phyloP scores from a whole-genome alignment of 129 eudicot species.

The Sambucus nigra region DNA sequence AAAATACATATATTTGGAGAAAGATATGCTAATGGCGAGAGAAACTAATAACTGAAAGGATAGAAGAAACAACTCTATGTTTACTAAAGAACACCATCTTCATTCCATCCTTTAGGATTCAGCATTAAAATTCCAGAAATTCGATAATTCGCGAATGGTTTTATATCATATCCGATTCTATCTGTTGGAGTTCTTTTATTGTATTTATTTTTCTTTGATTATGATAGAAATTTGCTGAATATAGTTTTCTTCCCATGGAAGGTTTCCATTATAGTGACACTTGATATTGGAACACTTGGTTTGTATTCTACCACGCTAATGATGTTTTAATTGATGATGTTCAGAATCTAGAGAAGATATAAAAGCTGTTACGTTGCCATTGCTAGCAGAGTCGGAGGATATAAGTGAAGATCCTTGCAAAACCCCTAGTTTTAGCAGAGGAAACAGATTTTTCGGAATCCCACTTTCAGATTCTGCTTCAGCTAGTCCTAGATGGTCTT shows the following conservation, averaged over 20 bases:
- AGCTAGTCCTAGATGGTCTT: slow-evolving; percentile 47
- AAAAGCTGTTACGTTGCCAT: slow-evolving; percentile 17
- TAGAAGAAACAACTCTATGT: too few species aligned
- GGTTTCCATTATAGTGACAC: background rate
- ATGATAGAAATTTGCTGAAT: background rate
- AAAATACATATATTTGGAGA: too few species aligned
- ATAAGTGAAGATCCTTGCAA: slow-evolving; percentile 31
- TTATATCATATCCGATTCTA: background rate
- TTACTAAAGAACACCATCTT: too few species aligned
- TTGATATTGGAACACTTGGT: background rate
- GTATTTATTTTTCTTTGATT: too few species aligned
- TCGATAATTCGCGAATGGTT: background rate
- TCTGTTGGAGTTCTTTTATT: too few species aligned
- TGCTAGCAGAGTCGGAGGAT: slow-evolving; percentile 35
- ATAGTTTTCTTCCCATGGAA: background rate
- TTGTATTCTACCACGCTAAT: background rate
- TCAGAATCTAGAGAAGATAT: slow-evolving; percentile 26
- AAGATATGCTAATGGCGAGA: too few species aligned
- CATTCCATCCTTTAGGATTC: too few species aligned
- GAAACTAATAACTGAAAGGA: too few species aligned
- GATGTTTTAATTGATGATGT: slow-evolving; percentile 2
- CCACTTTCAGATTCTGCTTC: slow-evolving; percentile 40
- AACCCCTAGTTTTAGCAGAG: slow-evolving; percentile 29
- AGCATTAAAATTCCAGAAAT: too few species aligned
- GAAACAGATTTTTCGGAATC: slow-evolving; percentile 52